phyloP scores from a whole-genome alignment of 495 filamentous ascomycete species.

The Trichoderma gamsii region DNA sequence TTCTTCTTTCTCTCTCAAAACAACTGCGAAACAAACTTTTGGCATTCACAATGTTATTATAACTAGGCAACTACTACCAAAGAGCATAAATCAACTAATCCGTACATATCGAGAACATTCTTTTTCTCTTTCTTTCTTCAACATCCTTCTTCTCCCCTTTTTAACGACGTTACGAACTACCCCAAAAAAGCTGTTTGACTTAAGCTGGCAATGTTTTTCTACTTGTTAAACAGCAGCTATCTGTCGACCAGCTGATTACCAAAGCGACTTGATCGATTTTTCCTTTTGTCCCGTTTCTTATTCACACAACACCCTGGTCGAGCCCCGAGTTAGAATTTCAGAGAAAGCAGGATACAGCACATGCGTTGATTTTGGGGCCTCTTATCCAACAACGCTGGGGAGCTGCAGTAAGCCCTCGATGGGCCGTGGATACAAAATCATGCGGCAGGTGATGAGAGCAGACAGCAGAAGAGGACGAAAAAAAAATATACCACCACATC shows the following conservation, averaged over 20 bases:
- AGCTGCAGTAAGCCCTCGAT: neutral
- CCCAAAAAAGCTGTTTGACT: constrained; percentile 7
- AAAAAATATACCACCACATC: neutral
- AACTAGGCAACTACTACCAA: constrained; percentile 10
- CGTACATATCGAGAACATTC: constrained; percentile 14
- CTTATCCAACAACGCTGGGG: neutral
- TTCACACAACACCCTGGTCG: neutral
- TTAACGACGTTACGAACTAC: constrained; percentile 12
- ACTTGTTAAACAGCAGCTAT: neutral
- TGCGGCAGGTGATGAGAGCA: too few species aligned
- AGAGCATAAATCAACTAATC: constrained; percentile 12
- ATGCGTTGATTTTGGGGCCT: neutral
- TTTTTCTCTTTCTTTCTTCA: neutral
- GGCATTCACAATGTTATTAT: neutral
- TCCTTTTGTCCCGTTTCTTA: neutral
- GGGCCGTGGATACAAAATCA: neutral
- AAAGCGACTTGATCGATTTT: constrained; percentile 2
- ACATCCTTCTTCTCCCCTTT: neutral
- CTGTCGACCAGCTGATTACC: constrained; percentile 11
- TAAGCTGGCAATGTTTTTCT: neutral
- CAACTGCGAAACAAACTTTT: neutral
- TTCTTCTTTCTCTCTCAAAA: neutral
- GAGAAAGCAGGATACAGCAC: neutral
- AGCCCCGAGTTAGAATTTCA: neutral
- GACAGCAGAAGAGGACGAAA: neutral